Percentiles rank a stretch among this genome's conserved stretches.
phyloP scores from a whole-genome alignment of 495 filamentous ascomycete genomes.

The Polyplosphaeria fusca region DNA sequence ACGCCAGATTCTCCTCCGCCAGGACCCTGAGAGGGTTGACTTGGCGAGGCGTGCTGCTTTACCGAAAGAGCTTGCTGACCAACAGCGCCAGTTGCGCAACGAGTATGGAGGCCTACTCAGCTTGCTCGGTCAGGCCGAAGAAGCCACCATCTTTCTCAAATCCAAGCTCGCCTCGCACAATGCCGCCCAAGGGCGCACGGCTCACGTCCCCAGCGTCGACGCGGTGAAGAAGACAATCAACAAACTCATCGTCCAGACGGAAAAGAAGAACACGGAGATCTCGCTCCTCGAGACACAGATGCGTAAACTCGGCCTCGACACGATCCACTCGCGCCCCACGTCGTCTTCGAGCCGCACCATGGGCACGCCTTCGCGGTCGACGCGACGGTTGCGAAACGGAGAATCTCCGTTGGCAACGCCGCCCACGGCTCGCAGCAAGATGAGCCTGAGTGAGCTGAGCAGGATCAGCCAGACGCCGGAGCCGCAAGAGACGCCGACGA shows the following conservation, averaged over 20 bases:
- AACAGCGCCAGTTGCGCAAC: constrained; percentile 78
- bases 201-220: constrained; percentile 75
- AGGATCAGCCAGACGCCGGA: constrained; percentile 43
- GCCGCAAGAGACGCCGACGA: constrained; percentile 12
- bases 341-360: constrained; percentile 5
- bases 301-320: constrained; percentile 55
- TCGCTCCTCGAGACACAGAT: constrained; percentile 85
- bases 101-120: constrained; percentile 66
- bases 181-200: constrained; percentile 36
- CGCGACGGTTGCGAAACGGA: constrained; percentile 50
- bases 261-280: constrained; percentile 81
- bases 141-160: constrained; percentile 74
- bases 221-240: constrained; percentile 84
- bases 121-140: constrained; percentile 72
- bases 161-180: constrained; percentile 65
- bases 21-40: constrained; percentile 60
- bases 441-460: constrained; percentile 38
- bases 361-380: constrained; percentile 14
- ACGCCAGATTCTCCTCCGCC: constrained; percentile 60
- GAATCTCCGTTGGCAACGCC: constrained; percentile 61
- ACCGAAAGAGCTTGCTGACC: constrained; percentile 70
- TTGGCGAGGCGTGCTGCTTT: constrained; percentile 66
- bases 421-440: constrained; percentile 40
- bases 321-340: constrained; percentile 1
- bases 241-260: constrained; percentile 89